Conservation (phyloP, 192 early-diverging fungal species). For the Jimgerdemannia flammicorona region DNA sequence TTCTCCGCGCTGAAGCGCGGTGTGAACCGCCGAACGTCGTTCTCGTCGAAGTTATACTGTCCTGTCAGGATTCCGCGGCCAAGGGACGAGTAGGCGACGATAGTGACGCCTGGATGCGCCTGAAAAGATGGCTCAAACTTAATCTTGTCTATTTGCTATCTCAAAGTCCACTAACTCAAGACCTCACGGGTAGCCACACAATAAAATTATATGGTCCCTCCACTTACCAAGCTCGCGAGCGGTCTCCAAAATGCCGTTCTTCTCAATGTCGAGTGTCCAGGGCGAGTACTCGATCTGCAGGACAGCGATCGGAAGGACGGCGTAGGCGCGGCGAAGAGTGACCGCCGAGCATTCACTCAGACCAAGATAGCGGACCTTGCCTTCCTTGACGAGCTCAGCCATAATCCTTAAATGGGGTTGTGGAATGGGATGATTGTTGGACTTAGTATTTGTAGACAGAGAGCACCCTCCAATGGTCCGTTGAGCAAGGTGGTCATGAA, state of each 20-base stretch:
- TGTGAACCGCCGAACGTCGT: slow-evolving; percentile 46
- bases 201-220: no score
- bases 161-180: slow-evolving; percentile 45
- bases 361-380: slow-evolving; percentile 18
- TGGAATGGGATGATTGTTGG: no score
- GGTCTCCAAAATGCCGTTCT: slow-evolving; percentile 33
- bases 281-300: slow-evolving; percentile 10
- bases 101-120: no score
- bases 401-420: slow-evolving; percentile 25
- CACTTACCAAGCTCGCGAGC: slow-evolving; percentile 8
- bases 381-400: slow-evolving; percentile 64
- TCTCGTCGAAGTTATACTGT: slow-evolving; percentile 48
- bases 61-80: slow-evolving; percentile 71
- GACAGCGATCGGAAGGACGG: no score
- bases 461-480: no score
- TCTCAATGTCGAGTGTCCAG: slow-evolving; percentile 60
- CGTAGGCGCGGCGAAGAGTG: slow-evolving; percentile 37
- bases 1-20: slow-evolving; percentile 60
- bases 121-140: slow-evolving; percentile 48
- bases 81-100: slow-evolving; percentile 57
- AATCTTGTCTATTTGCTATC: slow-evolving; percentile 34
- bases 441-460: no score
- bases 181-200: no score
- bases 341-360: slow-evolving; percentile 56
- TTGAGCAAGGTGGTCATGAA: no score